These are phyloP conservation scores for Colletotrichum abscissum DNA, from an alignment of 2,329 filamentous ascomycete species.

Conservation along the genomic window DNA sequence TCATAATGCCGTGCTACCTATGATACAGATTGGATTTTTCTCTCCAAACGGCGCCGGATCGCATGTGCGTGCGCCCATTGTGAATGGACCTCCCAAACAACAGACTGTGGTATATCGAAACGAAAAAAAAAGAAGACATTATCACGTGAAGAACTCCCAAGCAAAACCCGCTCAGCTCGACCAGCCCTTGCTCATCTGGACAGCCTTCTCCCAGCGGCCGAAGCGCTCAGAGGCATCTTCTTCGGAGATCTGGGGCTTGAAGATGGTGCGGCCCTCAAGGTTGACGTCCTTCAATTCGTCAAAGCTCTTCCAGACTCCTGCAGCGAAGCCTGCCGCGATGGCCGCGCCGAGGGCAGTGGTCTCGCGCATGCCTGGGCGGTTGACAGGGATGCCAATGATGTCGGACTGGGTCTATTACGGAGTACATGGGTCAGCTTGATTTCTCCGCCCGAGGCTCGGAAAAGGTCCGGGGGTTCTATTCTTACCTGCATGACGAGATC, in stretches of 20 bases:
- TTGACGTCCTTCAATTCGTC: slow-evolving; percentile 80
- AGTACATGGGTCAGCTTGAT: slow-evolving; percentile 20
- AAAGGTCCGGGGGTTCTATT: slow-evolving; percentile 17
- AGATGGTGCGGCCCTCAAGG: slow-evolving; percentile 74
- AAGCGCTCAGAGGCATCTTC: slow-evolving; percentile 73
- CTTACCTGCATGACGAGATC: slow-evolving; percentile 79
- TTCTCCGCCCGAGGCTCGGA: slow-evolving; percentile 28
- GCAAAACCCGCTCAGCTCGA: slow-evolving; percentile 44
- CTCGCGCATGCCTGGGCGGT: slow-evolving; percentile 84
- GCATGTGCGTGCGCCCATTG: slow-evolving; percentile 23
- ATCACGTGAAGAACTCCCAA: background rate
- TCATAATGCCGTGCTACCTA: slow-evolving; percentile 32
- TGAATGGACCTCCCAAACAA: slow-evolving; percentile 29
- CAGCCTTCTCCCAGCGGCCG: slow-evolving; percentile 79
- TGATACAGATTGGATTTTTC: slow-evolving; percentile 18
- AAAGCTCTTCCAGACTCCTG: slow-evolving; percentile 79
- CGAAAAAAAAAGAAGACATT: slow-evolving; percentile 1
- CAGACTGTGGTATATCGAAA: slow-evolving; percentile 33
- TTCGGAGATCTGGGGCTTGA: slow-evolving; percentile 73
- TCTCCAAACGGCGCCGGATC: slow-evolving; percentile 14
- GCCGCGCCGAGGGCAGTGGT: slow-evolving; percentile 85
- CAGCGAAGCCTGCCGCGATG: slow-evolving; percentile 84
- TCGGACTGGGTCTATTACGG: slow-evolving; percentile 75
- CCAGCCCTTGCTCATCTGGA: slow-evolving; percentile 84
- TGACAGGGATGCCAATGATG: slow-evolving; percentile 82